Percentiles rank a stretch among this genome's conserved stretches.
Conservation (phyloP, 2,329 filamentous ascomycete genomes). For the Aspergillus chevalieri region DNA sequence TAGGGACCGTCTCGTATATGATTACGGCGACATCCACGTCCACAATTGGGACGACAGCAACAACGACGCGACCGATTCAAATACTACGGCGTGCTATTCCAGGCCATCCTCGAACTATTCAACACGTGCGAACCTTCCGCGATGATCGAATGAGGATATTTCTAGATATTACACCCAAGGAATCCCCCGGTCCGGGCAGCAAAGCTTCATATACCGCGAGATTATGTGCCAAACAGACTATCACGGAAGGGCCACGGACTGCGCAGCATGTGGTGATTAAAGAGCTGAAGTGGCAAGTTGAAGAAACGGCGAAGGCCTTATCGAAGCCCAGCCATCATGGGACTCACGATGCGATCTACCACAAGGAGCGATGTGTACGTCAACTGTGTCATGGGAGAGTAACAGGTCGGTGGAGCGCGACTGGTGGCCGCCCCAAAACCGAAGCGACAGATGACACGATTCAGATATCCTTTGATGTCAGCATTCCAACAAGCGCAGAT, state of each 20-base stretch:
- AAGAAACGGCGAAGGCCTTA: slow-evolving; percentile 1
- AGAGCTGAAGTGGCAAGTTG: slow-evolving; percentile 6
- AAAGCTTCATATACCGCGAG: not conserved
- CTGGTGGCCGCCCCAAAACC: not conserved
- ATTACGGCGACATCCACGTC: not conserved
- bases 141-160: not conserved
- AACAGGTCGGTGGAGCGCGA: not conserved
- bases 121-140: not conserved
- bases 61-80: not conserved
- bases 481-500: not conserved
- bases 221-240: slow-evolving; percentile 3
- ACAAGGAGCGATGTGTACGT: not conserved
- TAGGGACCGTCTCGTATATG: slow-evolving; percentile 1
- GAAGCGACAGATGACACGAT: not conserved
- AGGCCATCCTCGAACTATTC: not conserved
- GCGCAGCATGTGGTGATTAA: slow-evolving; percentile 4
- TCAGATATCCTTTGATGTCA: not conserved
- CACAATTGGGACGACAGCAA: not conserved
- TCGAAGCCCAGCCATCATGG: not conserved
- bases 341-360: not conserved
- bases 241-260: not conserved
- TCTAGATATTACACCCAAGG: not conserved
- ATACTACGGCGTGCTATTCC: not conserved
- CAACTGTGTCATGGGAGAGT: not conserved
- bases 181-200: not conserved